Evolutionary conservation across 2,329 filamentous ascomycete genomes (phyloP).

Genomic region (Fusarium mundagurra): DNA sequence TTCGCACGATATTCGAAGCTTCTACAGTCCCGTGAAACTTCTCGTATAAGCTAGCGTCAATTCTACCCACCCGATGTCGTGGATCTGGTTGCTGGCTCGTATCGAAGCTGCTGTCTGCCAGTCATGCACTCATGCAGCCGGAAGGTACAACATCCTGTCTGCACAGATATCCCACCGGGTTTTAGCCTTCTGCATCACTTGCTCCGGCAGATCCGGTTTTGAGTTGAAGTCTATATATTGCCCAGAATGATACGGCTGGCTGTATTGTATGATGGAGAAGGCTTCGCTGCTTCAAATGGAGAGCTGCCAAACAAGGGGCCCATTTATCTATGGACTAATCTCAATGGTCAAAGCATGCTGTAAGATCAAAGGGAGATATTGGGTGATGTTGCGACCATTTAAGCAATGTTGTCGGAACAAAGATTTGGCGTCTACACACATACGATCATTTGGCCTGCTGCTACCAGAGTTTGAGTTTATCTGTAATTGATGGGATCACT

Average conservation of each 20-base stretch:
- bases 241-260: neutral
- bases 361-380: neutral
- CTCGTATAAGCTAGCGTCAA: constrained; percentile 14
- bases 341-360: neutral
- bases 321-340: neutral
- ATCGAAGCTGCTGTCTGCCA: neutral
- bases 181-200: neutral
- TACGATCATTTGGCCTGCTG: neutral
- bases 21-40: neutral
- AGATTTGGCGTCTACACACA: neutral
- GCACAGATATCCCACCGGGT: neutral
- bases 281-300: neutral
- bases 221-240: neutral
- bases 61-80: constrained; percentile 1
- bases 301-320: no score
- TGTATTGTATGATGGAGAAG: neutral
- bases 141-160: neutral
- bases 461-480: neutral
- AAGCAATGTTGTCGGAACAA: neutral
- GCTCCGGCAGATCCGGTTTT: neutral
- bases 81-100: constrained; percentile 26
- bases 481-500: neutral
- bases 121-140: neutral
- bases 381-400: neutral
- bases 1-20: neutral